Conservation (phyloP, 805 yeast genomes). For the Pichia thaimueangensis region DNA sequence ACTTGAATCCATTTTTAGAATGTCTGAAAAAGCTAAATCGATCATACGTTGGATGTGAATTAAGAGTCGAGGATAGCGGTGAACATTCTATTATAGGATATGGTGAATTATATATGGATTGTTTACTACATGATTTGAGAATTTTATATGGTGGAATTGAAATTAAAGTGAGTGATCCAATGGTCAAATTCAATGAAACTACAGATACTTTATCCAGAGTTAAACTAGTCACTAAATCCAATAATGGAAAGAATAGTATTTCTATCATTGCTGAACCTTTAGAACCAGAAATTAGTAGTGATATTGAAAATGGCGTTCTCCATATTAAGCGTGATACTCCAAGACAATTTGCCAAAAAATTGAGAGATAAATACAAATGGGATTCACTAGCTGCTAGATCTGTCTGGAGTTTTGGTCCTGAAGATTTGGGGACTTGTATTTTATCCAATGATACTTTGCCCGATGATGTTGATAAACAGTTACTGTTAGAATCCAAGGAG, state of each 20-base stretch:
- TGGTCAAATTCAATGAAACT: constrained; percentile 75
- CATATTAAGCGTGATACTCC: constrained; percentile 27
- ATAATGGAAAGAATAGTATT: constrained; percentile 47
- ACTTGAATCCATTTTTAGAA: constrained; percentile 64
- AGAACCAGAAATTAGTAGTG: constrained; percentile 45
- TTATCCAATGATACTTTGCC: constrained; percentile 66
- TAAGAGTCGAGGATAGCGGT: constrained; percentile 84
- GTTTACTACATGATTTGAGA: constrained; percentile 72
- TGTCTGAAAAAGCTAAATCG: constrained; percentile 58
- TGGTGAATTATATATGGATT: constrained; percentile 86
- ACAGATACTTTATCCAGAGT: constrained; percentile 59
- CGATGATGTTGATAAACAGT: constrained; percentile 57
- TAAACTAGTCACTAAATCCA: constrained; percentile 55
- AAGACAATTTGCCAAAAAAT: constrained; percentile 43
- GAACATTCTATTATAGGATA: constrained; percentile 75
- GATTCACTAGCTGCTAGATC: constrained; percentile 80
- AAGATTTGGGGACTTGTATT: constrained; percentile 44
- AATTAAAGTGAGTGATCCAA: constrained; percentile 80
- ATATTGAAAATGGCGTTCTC: constrained; percentile 45
- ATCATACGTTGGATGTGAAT: constrained; percentile 57
- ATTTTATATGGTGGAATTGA: constrained; percentile 55
- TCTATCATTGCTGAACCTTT: constrained; percentile 76
- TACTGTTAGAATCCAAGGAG: constrained; percentile 41
- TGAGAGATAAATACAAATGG: constrained; percentile 63
- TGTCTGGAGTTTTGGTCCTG: constrained; percentile 71